Conservation (phyloP, 2,329 filamentous ascomycete species). For the Beauveria asiatica region DNA sequence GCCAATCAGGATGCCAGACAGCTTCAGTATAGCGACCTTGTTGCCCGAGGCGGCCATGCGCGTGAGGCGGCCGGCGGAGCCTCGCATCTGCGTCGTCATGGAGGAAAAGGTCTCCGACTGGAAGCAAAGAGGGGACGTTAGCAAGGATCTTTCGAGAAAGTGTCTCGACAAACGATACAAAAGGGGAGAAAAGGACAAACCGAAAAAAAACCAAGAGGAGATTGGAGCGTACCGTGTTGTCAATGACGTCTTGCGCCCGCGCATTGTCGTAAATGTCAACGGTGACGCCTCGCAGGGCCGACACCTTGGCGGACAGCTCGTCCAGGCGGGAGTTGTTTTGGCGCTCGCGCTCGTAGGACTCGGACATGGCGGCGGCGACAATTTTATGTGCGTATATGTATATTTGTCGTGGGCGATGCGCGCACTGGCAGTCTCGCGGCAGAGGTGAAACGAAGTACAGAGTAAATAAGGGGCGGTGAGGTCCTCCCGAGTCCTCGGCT, state of each 20-base stretch:
- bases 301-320: constrained; percentile 84
- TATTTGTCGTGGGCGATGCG: not conserved
- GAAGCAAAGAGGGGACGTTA: not conserved
- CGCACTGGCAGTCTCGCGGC: not conserved
- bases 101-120: constrained; percentile 86
- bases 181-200: not conserved
- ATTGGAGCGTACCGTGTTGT: constrained; percentile 61
- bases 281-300: constrained; percentile 84
- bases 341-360: constrained; percentile 69
- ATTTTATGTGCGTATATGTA: not conserved
- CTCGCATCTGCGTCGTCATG: constrained; percentile 74
- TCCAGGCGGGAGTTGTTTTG: constrained; percentile 95
- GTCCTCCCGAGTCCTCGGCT: too few relatives aligned
- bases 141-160: not conserved
- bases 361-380: constrained; percentile 47
- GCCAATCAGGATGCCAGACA: constrained; percentile 73
- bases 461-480: too few relatives aligned
- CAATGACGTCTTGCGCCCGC: constrained; percentile 76
- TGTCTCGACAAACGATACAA: not conserved
- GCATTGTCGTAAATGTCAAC: constrained; percentile 98
- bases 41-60: constrained; percentile 90
- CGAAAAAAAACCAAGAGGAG: constrained; percentile 20
- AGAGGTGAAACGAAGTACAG: too few relatives aligned
- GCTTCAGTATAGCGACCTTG: constrained; percentile 81
- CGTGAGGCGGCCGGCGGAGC: constrained; percentile 71